Base-by-base conservation (phyloP, 768 basidiomycete species). In the Rhodotorula kratochvilovae region DNA sequence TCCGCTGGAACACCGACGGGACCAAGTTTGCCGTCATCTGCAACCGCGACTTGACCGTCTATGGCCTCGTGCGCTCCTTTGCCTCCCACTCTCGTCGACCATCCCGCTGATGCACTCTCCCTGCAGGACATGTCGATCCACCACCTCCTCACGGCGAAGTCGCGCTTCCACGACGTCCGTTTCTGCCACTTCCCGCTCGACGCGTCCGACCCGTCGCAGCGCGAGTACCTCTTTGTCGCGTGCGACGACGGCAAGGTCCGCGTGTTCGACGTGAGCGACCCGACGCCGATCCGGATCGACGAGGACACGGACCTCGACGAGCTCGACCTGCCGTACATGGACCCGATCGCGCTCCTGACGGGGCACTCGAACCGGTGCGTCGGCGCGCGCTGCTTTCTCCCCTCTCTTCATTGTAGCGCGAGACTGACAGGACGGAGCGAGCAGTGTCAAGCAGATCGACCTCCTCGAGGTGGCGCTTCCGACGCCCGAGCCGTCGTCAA, bases 241-340 rank as follows among this genome's bases (percentile, higher is more conserved):
- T 92, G 89, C 11, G 96, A 99, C 81, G 92, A 97, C 79, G 92
- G 89, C 75, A 90, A 90, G 77, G 82, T 91, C 4, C 86, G 92
- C 3, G 81, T 93, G 17, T 97, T 94, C 81, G 84, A 85, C 59
- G 72, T 90, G 42, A 82, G 83, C 8, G 71, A 68, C 50, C 8
- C 51, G 76, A 74, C 5, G 61, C 73, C 51, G 68, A 31, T 65
- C 53, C 70, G 31, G n/a, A 67, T 76, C 33, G 74, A 72, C 29
- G 72, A 77, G 35, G 70, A 76, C 53, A 72, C 61, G 16, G 78
- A 76, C 31, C 74, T 76, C 10, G 58, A 51, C 11, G 67, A 62
- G n/a, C 48, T 61, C 55, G 63, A 67, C 23, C 23, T 53, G 36
- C 53, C 45, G 21, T 66, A 67, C 51, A 64, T 82, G 4, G 89